These are phyloP conservation scores for Mycena venus DNA, from an alignment of 768 basidiomycete species.

Conservation along the genomic window DNA sequence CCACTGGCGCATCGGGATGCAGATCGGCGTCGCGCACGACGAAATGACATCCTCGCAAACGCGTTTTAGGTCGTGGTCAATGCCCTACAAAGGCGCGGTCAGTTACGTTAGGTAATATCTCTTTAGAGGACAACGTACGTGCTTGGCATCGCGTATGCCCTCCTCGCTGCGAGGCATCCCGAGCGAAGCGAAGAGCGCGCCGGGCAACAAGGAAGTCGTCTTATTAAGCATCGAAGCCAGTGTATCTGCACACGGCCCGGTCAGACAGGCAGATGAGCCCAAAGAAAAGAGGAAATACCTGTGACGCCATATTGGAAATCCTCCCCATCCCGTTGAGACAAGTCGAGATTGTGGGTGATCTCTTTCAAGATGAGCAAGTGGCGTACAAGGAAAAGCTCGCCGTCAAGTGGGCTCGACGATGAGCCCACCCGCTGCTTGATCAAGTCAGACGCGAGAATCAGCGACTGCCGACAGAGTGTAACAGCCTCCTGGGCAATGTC, in stretches of 20 bases:
- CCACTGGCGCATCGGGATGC: constrained; percentile 75
- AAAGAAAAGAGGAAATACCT: constrained; percentile 51
- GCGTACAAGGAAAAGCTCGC: constrained; percentile 88
- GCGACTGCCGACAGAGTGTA: constrained; percentile 83
- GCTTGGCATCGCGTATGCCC: constrained; percentile 78
- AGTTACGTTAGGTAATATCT: neutral
- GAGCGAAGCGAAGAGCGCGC: constrained; percentile 77
- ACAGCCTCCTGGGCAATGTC: constrained; percentile 97
- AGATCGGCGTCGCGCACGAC: constrained; percentile 68
- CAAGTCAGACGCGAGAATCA: constrained; percentile 78
- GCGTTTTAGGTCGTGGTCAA: constrained; percentile 87
- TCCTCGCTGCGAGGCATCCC: constrained; percentile 74
- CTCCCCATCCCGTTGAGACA: constrained; percentile 64
- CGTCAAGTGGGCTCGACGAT: constrained; percentile 70
- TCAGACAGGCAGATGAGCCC: constrained; percentile 5
- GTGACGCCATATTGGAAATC: constrained; percentile 60
- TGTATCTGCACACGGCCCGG: constrained; percentile 55
- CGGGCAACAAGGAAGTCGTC: constrained; percentile 74
- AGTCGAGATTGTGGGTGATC: constrained; percentile 81
- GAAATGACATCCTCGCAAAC: constrained; percentile 90
- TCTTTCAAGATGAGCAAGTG: constrained; percentile 95
- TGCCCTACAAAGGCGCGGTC: constrained; percentile 68
- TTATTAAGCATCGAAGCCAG: constrained; percentile 71
- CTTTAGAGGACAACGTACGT: constrained; percentile 57
- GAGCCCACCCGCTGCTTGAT: constrained; percentile 63